A percentile compares a stretch with the other conserved stretches of the same genome.
These are phyloP conservation scores for Arachnomyces sp. DNA, from an alignment of 2,329 filamentous ascomycete genomes.

Conservation along the genomic window DNA sequence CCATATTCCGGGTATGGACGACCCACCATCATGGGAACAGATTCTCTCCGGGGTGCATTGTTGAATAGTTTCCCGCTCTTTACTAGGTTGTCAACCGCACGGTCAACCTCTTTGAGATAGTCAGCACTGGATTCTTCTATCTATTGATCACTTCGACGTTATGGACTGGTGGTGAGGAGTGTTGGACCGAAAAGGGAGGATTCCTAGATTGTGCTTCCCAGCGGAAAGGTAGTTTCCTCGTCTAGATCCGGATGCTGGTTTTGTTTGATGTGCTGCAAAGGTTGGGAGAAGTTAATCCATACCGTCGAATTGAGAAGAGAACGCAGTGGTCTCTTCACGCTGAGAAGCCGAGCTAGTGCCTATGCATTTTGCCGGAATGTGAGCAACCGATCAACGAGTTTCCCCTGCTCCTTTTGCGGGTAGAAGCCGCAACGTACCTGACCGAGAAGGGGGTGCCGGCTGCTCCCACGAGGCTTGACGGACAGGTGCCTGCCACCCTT, in stretches of 20 bases:
- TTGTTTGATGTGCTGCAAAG: not conserved
- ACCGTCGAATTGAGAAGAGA: slow-evolving; percentile 85
- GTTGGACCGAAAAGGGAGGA: not conserved
- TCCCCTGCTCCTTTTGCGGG: not conserved
- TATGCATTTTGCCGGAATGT: slow-evolving; percentile 32
- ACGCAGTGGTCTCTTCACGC: slow-evolving; percentile 68
- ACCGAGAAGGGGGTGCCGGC: slow-evolving; percentile 63
- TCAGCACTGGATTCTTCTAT: slow-evolving; percentile 17
- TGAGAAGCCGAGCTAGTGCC: slow-evolving; percentile 68
- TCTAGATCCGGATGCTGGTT: not conserved
- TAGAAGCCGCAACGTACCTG: slow-evolving; percentile 45
- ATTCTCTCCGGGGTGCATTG: slow-evolving; percentile 68
- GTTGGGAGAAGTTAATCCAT: slow-evolving; percentile 38
- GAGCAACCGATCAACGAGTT: slow-evolving; percentile 6
- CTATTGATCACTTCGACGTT: slow-evolving; percentile 1
- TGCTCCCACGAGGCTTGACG: slow-evolving; percentile 67
- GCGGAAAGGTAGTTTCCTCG: not conserved
- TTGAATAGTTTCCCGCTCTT: slow-evolving; percentile 94
- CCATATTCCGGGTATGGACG: slow-evolving; percentile 54
- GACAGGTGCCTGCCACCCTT: slow-evolving; percentile 54
- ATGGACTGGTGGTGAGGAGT: no score
- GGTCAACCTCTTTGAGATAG: slow-evolving; percentile 70
- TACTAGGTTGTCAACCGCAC: slow-evolving; percentile 87
- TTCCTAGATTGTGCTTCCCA: no score
- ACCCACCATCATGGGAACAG: slow-evolving; percentile 57